Base-by-base conservation (phyloP, 2,329 filamentous ascomycete genomes). In the Colletotrichum aenigma region DNA sequence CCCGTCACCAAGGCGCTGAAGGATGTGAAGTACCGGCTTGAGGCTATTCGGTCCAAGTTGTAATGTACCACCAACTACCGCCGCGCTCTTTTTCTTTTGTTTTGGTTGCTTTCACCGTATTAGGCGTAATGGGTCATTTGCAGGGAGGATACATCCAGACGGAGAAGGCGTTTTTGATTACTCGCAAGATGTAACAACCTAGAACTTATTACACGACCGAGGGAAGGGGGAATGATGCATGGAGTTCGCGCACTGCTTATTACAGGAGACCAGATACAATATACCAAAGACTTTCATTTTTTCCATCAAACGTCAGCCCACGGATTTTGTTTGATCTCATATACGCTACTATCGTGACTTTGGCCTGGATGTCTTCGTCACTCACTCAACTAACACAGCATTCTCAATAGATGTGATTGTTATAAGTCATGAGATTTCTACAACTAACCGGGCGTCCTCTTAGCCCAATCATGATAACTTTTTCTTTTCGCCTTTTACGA, bases 21-120 rank as follows among this genome's bases (percentile, higher is more conserved):
- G 86, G 97, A 99, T 84, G 96, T 99, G 62, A 98, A 98, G 84
- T 98, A 97, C 84, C 90, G 97, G 77, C 88, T 99, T 24, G 97
- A 98, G 86, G 96, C 94, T 4, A 95, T 99, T 60, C 91, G 95
- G 81, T 98, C 95, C 64, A 97, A 96, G 85, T 86, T 98, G 24
- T 92, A 83, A 55, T 26, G 28, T 21, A 36, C 26, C 18, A 34
- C 34, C 4, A 12, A 28, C 3, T 34, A n/a, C 18, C 28, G 18
- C 28, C 28, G 7, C 16, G 26, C 28, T 13, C 18, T 2, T 60
- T 18, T 62, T 24, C n/a, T 62, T 36, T 68, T 68, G 16, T 12
- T 28, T 43, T 43, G 10, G 13, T 60, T 68, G 36, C 21, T 28
- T 62, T 24, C n/a, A 36, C 28, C 18, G 58, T 32, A 34, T 21